phyloP scores from a whole-genome alignment of 2,329 filamentous ascomycete species.

The Clarireedia hainanense region DNA sequence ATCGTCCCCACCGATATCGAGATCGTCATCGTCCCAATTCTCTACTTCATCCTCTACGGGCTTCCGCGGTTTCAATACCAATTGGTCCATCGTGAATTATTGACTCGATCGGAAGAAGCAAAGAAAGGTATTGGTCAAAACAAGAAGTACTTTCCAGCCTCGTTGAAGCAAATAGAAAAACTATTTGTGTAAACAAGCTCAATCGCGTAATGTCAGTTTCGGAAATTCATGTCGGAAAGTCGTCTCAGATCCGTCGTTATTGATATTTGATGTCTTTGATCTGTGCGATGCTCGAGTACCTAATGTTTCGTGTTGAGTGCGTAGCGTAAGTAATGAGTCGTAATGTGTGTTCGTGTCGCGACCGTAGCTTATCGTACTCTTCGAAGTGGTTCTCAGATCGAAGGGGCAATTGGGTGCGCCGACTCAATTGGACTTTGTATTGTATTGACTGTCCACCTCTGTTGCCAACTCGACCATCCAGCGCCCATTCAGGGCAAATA shows the following conservation, averaged over 20 bases:
- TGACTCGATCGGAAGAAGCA: background rate
- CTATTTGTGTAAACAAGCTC: conserved; percentile 11
- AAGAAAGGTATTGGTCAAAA: background rate
- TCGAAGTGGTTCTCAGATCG: background rate
- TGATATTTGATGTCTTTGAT: background rate
- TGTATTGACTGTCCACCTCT: background rate
- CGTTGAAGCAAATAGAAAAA: conserved; percentile 10
- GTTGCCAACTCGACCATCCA: background rate
- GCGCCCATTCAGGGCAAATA: conserved; percentile 6
- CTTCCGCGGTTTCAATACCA: conserved; percentile 27
- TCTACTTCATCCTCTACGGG: conserved; percentile 52
- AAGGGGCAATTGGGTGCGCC: no score
- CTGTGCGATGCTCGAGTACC: background rate
- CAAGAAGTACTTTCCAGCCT: background rate
- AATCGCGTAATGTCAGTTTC: conserved; percentile 18
- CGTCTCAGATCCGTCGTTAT: background rate
- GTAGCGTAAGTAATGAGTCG: background rate
- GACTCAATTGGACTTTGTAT: background rate
- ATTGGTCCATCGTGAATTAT: conserved; percentile 23
- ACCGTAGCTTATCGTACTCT: background rate
- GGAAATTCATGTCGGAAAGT: conserved; percentile 19
- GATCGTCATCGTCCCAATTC: conserved; percentile 73
- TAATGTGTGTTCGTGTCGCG: background rate
- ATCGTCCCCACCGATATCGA: conserved; percentile 62
- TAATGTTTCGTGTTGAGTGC: background rate